These are phyloP conservation scores for Russula sp. DNA, from an alignment of 768 basidiomycete genomes.

Conservation along the genomic window DNA sequence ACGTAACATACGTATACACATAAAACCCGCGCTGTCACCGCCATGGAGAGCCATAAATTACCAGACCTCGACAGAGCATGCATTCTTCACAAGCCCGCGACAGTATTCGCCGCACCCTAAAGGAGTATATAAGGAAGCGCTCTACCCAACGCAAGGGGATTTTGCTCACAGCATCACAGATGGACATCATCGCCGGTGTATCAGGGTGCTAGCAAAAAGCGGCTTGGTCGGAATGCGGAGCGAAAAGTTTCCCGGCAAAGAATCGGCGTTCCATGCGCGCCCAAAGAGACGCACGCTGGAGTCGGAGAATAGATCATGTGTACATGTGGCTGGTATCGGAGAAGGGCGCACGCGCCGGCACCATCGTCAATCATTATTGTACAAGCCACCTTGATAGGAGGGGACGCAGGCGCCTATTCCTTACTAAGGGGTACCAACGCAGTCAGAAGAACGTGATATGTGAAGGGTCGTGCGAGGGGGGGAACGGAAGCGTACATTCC, in stretches of 20 bases:
- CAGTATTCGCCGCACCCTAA: neutral
- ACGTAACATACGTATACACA: neutral
- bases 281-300: neutral
- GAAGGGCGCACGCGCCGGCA: neutral
- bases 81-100: neutral
- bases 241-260: neutral
- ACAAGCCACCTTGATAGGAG: conserved; percentile 19
- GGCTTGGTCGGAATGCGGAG: neutral
- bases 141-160: neutral
- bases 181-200: neutral
- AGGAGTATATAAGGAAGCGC: neutral
- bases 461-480: conserved; percentile 4
- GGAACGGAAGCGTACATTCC: conserved; percentile 13
- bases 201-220: neutral
- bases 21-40: conserved; percentile 1
- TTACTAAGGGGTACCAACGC: conserved; percentile 9
- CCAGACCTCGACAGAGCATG: neutral
- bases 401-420: conserved; percentile 16
- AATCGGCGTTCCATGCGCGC: neutral
- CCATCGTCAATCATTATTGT: conserved; percentile 12
- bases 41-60: conserved; percentile 13
- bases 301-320: conserved; percentile 16
- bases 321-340: conserved; percentile 15
- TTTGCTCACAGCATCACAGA: neutral
- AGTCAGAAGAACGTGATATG: conserved; percentile 16